phyloP scores from a whole-genome alignment of 139 green algal genomes.

The Chlorella sorokiniana region DNA sequence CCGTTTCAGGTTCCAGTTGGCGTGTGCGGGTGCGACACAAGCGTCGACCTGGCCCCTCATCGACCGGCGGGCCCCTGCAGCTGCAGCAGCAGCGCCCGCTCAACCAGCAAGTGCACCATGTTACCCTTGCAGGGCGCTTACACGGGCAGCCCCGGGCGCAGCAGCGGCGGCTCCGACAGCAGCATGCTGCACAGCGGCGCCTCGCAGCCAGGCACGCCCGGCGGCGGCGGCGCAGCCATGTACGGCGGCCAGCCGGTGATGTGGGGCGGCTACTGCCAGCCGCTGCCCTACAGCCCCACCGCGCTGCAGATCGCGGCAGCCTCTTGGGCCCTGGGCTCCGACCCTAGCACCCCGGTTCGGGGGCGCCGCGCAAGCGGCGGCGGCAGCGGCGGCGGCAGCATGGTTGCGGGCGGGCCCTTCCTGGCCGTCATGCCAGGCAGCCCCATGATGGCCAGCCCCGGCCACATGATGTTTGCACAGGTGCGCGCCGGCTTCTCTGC shows the following conservation, averaged over 20 bases:
- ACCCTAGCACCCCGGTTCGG: constrained; percentile 24
- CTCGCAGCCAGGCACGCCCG: constrained; percentile 9
- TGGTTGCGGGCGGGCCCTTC: background rate
- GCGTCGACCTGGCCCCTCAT: too few relatives aligned
- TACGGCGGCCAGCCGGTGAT: background rate
- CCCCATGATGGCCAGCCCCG: constrained; percentile 20
- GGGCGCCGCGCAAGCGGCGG: background rate
- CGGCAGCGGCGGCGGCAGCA: background rate
- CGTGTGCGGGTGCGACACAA: too few relatives aligned
- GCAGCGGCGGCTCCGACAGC: constrained; percentile 20
- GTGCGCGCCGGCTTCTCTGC: background rate
- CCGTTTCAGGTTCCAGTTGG: too few relatives aligned
- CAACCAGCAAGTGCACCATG: too few relatives aligned
- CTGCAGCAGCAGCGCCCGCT: too few relatives aligned
- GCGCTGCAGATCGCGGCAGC: constrained; percentile 24
- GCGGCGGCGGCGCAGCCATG: background rate
- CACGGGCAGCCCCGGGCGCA: constrained; percentile 12
- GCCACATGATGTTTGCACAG: constrained; percentile 33
- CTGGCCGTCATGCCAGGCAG: constrained; percentile 17
- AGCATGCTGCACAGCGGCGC: constrained; percentile 11
- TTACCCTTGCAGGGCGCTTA: background rate
- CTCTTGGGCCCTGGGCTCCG: constrained; percentile 15
- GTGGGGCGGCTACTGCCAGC: constrained; percentile 27
- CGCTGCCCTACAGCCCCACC: constrained; percentile 18
- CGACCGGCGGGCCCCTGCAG: too few relatives aligned